Base-by-base conservation (phyloP, 495 filamentous ascomycete genomes). In the Tetracladium setigerum region DNA sequence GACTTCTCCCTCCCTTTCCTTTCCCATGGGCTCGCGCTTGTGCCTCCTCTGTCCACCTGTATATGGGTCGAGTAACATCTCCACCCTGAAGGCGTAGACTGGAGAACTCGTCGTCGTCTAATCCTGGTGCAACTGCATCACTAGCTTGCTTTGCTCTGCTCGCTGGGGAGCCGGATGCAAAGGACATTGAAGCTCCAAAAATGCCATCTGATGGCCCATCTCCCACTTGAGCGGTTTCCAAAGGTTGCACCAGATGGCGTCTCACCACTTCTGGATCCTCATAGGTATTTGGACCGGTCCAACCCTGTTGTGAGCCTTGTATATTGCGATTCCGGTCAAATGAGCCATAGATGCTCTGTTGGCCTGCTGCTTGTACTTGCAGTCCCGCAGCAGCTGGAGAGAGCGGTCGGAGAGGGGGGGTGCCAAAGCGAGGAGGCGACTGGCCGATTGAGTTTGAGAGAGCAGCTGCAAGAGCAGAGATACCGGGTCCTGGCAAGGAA, bases 11-110 rank as follows among this genome's bases (percentile, higher is more conserved):
- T 52, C 68, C 68, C 54, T 68, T 73, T 30, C 66, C 69, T 18
- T 77, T 74, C 51, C 76, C 73, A 38, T 78, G 72, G 27, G 61
- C 62, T 19, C 69, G 64, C 14, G 74, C 67, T 55, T 83, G 73
- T 14, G 83, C 84, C 58, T 94, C 86, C 60, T 95, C 88, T 2
- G 87, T 86, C 83, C 91, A 96, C 36, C 84, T 82, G 62, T 98
- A 98, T 43, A 98, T 90, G 41, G 92, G 84, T 44, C 92, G 72
- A 19, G 89, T 95, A 33, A 96, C 83, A 61, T 98, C 92, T 31
- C 92, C 92, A 27, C 92, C 92, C 57, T 96, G 94, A 36, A 97
- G 67, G 55, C 79, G 79, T 54, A 98, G 64, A 64, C 90, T 95
- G 22, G 90, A 96, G 60, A 98, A 98, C 56, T 94, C 87, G 22